Percentiles rank a stretch among this genome's conserved stretches.
These are phyloP conservation scores for Myxozyma neotropica DNA, from an alignment of 805 yeast genomes.

Conservation along the genomic window DNA sequence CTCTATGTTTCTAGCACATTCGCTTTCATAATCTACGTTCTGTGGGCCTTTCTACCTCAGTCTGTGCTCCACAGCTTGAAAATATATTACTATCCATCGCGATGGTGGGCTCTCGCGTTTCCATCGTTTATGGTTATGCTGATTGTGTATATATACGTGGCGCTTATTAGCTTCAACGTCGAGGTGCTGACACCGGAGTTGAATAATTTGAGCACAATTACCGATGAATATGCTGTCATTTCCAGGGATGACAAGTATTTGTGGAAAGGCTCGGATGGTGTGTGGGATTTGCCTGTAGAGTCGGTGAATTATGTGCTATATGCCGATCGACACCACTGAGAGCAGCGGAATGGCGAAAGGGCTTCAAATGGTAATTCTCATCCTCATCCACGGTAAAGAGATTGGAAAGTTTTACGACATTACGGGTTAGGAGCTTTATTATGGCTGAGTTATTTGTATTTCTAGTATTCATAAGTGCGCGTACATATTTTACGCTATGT, in stretches of 20 bases:
- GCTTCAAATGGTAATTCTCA: too few species aligned
- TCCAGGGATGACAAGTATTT: constrained; percentile 48
- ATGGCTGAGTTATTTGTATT: not conserved
- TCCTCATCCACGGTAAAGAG: too few species aligned
- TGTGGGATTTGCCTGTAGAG: constrained; percentile 78
- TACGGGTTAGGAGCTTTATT: too few species aligned
- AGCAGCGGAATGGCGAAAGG: too few species aligned
- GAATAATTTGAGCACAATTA: constrained; percentile 62
- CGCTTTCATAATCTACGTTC: constrained; percentile 56
- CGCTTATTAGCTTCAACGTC: constrained; percentile 70
- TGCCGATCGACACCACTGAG: constrained; percentile 23
- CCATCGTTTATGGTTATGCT: constrained; percentile 71
- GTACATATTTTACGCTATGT: not conserved
- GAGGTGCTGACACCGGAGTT: constrained; percentile 68
- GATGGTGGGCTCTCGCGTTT: constrained; percentile 86
- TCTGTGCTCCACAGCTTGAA: constrained; percentile 54
- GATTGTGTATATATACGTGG: constrained; percentile 73
- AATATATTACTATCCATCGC: constrained; percentile 76
- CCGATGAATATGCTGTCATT: constrained; percentile 63
- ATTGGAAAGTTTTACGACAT: too few species aligned
- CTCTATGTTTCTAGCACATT: constrained; percentile 68
- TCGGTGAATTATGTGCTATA: constrained; percentile 70
- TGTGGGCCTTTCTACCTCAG: constrained; percentile 79
- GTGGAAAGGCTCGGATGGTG: constrained; percentile 72
- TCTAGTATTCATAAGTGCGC: not conserved